A percentile compares a stretch with the other conserved stretches of the same genome.
phyloP scores from a whole-genome alignment of 2,329 filamentous ascomycete species.

The Sporothrix pallida region DNA sequence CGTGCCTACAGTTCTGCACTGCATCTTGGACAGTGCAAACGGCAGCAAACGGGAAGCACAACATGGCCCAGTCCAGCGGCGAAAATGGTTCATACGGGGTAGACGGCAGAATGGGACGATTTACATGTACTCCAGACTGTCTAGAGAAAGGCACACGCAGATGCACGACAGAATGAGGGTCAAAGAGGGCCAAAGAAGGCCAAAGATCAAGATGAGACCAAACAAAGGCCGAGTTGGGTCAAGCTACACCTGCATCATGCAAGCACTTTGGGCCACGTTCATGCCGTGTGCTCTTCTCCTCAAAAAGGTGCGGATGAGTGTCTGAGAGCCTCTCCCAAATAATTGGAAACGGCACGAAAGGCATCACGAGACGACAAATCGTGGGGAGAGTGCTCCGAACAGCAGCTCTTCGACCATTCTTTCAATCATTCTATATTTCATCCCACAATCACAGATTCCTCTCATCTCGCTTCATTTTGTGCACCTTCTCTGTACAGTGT shows the following conservation, averaged over 20 bases:
- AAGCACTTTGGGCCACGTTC: background rate
- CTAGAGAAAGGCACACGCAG: no score
- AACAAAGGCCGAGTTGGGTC: background rate
- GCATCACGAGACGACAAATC: no score
- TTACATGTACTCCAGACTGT: background rate
- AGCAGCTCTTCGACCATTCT: no score
- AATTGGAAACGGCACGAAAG: no score
- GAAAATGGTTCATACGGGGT: background rate
- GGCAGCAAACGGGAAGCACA: background rate
- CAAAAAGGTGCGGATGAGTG: background rate
- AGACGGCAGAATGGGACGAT: background rate
- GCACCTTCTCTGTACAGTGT: background rate
- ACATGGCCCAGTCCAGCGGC: background rate
- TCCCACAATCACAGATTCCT: no score
- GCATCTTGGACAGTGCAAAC: background rate
- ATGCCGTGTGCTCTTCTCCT: background rate
- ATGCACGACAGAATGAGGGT: no score
- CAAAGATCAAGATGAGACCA: background rate
- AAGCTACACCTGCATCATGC: conserved; percentile 18
- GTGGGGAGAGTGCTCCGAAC: no score
- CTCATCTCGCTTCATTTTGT: background rate
- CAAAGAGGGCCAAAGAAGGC: no score
- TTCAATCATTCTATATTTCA: no score
- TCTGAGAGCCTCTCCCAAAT: background rate
- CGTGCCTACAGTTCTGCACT: background rate